phyloP scores from a whole-genome alignment of 2,329 filamentous ascomycete species.

The Talaromyces sp. region DNA sequence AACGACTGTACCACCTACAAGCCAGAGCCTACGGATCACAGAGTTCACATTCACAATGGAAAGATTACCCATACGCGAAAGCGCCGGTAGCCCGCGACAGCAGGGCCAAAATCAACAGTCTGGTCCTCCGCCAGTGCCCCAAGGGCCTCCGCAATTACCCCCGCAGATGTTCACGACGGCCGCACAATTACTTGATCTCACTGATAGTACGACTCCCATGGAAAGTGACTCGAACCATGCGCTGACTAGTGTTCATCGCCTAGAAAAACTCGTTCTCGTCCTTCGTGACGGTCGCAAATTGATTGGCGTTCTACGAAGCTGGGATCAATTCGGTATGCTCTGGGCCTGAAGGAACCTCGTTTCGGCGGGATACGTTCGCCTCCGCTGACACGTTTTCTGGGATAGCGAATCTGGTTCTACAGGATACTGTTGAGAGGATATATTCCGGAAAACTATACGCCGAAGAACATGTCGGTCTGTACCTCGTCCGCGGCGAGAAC shows the following conservation, averaged over 20 bases:
- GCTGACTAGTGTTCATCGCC: neutral
- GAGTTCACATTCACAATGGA: conserved; percentile 9
- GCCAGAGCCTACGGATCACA: neutral
- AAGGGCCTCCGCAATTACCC: conserved; percentile 47
- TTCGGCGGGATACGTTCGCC: neutral
- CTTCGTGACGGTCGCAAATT: conserved; percentile 92
- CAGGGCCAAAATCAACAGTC: conserved; percentile 20
- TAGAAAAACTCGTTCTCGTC: conserved; percentile 92
- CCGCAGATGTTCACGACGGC: conserved; percentile 99
- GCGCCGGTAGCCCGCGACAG: conserved; percentile 19
- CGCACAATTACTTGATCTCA: conserved; percentile 89
- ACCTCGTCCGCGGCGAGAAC: conserved; percentile 92
- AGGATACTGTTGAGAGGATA: conserved; percentile 85
- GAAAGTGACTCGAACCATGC: neutral
- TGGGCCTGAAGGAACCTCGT: too few relatives aligned
- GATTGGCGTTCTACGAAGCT: conserved; percentile 85
- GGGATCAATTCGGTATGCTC: conserved; percentile 90
- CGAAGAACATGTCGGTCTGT: conserved; percentile 80
- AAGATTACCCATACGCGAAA: conserved; percentile 17
- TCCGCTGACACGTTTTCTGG: conserved; percentile 10
- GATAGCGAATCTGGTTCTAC: conserved; percentile 86
- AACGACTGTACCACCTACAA: neutral
- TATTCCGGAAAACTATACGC: conserved; percentile 73
- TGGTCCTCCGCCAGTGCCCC: conserved; percentile 27
- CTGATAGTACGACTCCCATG: conserved; percentile 70